Evolutionary conservation across 148 eudicot species (phyloP), one percentile per base, ranked within the genome.

Genomic region (Pharnaceum exiguum): DNA sequence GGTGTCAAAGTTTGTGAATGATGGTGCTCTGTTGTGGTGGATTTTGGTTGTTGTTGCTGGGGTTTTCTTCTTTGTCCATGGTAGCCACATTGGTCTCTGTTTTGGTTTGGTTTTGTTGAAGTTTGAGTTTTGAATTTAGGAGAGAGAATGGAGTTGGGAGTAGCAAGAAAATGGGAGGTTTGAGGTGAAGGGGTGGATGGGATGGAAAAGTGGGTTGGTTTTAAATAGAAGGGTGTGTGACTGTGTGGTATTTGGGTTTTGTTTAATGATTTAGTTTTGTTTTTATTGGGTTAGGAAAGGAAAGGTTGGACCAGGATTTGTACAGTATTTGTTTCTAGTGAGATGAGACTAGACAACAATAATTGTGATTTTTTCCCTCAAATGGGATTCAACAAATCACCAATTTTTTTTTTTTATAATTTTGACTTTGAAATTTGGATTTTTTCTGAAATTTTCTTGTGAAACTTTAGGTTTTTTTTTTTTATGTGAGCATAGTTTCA

Each of bases 41-140:
- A 4, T 16, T 8, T 13, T 19, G 57, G 59, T 25, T 33, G 10
- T 2, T 29, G 28, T 46, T 11, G 59, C 3, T 17, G 65, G 25
- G 25, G 62, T 55, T 48, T 49, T 56, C 24, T 63, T 63, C 17
- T n/a, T n/a, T 35, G 53, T 25, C 74, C 74, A 70, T 50, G 62
- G 58, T 0, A 62, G 47, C 74, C 74, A 70, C 74, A 57, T 70
- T 43, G 24, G 9, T 48, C 17, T 38, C 2, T 16, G n/a, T 29
- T 15, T 5, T 43, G 18, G 27, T 40, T 17, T 43, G 1, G 24
- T 38, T 4, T 19, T 55, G 22, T 15, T 37, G 22, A 10, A 7
- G 25, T 24, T 39, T 24, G 39, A n/a, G 8, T 10, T 1, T 23
- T 33, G 22, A 7, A 28, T 38, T 33, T 27, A 6, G 33, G 1